phyloP scores from a whole-genome alignment of 768 basidiomycete genomes.

The Psilocybe cubensis region DNA sequence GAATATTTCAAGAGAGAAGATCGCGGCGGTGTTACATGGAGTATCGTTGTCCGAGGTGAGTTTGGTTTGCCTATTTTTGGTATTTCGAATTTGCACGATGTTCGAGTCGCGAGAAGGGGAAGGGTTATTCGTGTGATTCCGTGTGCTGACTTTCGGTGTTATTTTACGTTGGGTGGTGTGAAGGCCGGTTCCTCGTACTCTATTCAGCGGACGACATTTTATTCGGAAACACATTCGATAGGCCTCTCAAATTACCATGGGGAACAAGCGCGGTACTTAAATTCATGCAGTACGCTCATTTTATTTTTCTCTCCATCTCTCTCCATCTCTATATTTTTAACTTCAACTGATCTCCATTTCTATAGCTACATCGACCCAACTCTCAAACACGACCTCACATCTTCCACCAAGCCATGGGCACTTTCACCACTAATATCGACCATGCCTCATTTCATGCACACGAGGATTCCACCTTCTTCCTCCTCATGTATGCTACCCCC shows the following conservation, averaged over 20 bases:
- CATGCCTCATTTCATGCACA: constrained; percentile 77
- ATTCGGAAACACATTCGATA: constrained; percentile 89
- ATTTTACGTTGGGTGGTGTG: background rate
- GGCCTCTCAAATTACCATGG: constrained; percentile 81
- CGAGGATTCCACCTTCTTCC: constrained; percentile 24
- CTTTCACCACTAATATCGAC: constrained; percentile 81
- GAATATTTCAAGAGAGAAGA: constrained; percentile 78
- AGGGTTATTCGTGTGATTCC: background rate
- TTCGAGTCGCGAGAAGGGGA: too few relatives aligned
- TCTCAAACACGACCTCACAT: constrained; percentile 80
- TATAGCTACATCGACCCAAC: constrained; percentile 88
- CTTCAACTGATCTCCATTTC: background rate
- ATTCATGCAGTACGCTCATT: constrained; percentile 72
- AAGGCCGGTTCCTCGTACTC: constrained; percentile 74
- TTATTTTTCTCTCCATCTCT: background rate
- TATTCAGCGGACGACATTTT: constrained; percentile 79
- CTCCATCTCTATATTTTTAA: background rate
- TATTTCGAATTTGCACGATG: too few relatives aligned
- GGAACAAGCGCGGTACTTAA: constrained; percentile 76
- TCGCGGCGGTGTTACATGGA: constrained; percentile 83
- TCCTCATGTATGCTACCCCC: constrained; percentile 19
- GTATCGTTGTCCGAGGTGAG: constrained; percentile 87
- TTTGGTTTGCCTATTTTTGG: constrained; percentile 6
- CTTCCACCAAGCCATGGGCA: constrained; percentile 85
- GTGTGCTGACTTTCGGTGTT: background rate